Evolutionary conservation across 2,329 filamentous ascomycete genomes (phyloP), one percentile per base, ranked within the genome.

Genomic region (Aspergillus floridensis): DNA sequence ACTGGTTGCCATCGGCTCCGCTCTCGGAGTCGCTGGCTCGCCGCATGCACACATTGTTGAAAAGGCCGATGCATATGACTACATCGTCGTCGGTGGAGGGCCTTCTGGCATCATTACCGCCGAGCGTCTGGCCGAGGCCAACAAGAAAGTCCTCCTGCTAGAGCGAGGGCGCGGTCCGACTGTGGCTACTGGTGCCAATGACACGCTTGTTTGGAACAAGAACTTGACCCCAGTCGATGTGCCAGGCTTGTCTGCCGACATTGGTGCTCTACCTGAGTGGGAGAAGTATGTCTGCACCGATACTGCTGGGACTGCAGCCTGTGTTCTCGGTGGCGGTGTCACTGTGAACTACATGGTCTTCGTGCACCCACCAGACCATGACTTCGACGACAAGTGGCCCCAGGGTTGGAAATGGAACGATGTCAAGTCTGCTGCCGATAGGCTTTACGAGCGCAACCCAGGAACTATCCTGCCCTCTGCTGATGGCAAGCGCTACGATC

Each of bases 331-430:
- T 16, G 69, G 68, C 26, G 69, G 69, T 41, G 68, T 68, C 4
- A 70, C 69, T 0, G 57, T 71, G 24, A 71, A 71, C 63, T 70
- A 55, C 53, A 70, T 65, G 69, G 69, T 65, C 26, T 71, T 71
- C 31, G 68, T 70, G 14, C 67, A 70, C 53, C 66, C 89, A 0
- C 84, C 87, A 61, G 79, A 83, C 5, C 71, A 77, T 7, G 89
- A 92, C 70, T 92, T 88, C 79, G 86, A 92, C 70, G 81, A 84
- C 70, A 88, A 89, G 72, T 92, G 90, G 77, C 89, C 89, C 0
- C 64, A 76, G 1, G 89, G 88, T 31, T 92, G 89, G 89, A 86
- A 88, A 73, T 81, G 85, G 19, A 70, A 76, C 5, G 87, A 91
- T 65, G 82, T 91, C 70, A 76, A 77, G 60, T 70, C 77, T 24